Percentiles rank a stretch among this genome's conserved stretches.
These are phyloP conservation scores for Penicillium angulare DNA, from an alignment of 495 filamentous ascomycete species.

Conservation along the genomic window DNA sequence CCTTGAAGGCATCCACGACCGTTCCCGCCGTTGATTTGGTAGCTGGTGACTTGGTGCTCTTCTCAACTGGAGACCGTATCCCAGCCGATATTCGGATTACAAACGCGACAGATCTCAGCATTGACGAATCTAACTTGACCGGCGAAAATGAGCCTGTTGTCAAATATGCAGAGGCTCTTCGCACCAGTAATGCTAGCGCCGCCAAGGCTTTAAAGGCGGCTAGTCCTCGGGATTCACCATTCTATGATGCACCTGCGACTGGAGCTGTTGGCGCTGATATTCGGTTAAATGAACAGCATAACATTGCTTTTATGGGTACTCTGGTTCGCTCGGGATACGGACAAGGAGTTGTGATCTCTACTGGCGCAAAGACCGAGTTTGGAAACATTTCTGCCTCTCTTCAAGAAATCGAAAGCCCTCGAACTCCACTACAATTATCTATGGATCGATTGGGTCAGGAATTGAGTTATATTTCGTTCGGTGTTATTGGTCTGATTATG, in stretches of 20 bases:
- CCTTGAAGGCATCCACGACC: conserved; percentile 73
- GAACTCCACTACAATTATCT: conserved; percentile 89
- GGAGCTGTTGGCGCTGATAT: conserved; percentile 65
- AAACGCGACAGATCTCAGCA: conserved; percentile 77
- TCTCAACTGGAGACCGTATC: conserved; percentile 93
- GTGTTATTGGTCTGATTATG: conserved; percentile 88
- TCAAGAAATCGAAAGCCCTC: conserved; percentile 88
- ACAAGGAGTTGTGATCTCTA: conserved; percentile 92
- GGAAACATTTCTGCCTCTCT: conserved; percentile 92
- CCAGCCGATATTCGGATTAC: conserved; percentile 96
- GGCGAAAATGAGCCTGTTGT: conserved; percentile 92
- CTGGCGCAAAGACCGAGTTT: conserved; percentile 89
- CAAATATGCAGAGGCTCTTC: conserved; percentile 67
- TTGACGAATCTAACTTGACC: conserved; percentile 96
- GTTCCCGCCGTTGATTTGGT: conserved; percentile 86
- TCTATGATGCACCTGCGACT: conserved; percentile 58
- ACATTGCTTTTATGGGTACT: conserved; percentile 98
- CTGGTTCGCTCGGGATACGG: conserved; percentile 95
- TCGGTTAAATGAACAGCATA: conserved; percentile 63
- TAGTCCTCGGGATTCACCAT: conserved; percentile 52
- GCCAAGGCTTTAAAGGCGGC: conserved; percentile 23
- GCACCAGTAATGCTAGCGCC: conserved; percentile 17
- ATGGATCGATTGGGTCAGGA: conserved; percentile 96
- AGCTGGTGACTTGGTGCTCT: conserved; percentile 86
- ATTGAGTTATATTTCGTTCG: conserved; percentile 93